A percentile compares a stretch with the other conserved stretches of the same genome.
Evolutionary conservation across 148 eudicot genomes (phyloP).

Genomic region (Dianthus caryophyllus): DNA sequence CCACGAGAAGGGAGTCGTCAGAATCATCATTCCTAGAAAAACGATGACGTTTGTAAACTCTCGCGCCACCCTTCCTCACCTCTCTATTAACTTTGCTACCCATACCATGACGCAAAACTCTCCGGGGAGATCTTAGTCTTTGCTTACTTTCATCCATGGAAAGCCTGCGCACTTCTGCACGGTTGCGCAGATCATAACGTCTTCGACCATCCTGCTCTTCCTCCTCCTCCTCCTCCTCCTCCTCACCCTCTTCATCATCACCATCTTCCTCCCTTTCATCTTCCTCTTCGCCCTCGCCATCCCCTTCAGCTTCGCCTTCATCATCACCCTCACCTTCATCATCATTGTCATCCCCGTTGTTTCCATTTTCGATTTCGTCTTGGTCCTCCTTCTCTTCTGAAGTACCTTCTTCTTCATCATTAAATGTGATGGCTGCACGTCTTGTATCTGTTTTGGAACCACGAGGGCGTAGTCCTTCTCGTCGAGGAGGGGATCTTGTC

Average conservation of each 20-base stretch:
- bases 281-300: constrained; percentile 42
- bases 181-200: constrained; percentile 91
- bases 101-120: constrained; percentile 94
- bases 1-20: constrained; percentile 96
- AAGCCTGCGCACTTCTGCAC: constrained; percentile 79
- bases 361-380: constrained; percentile 68
- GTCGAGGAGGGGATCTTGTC: constrained; percentile 48
- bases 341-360: constrained; percentile 47
- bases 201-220: constrained; percentile 87
- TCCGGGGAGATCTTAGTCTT: constrained; percentile 89
- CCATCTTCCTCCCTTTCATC: constrained; percentile 51
- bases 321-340: constrained; percentile 59
- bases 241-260: constrained; percentile 76
- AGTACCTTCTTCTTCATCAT: constrained; percentile 73
- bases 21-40: constrained; percentile 84
- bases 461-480: constrained; percentile 94
- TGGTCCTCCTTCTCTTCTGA: constrained; percentile 64
- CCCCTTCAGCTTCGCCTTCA: constrained; percentile 50
- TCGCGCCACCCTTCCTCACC: constrained; percentile 77
- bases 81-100: constrained; percentile 78
- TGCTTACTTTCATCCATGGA: constrained; percentile 78
- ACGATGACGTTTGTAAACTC: constrained; percentile 92
- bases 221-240: constrained; percentile 81
- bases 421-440: constrained; percentile 35
- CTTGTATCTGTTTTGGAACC: constrained; percentile 46